Evolutionary conservation across 1,139 yeast genomes (phyloP), one percentile per base, ranked within the genome.

Genomic region (Magnusiomyces fungicola): DNA sequence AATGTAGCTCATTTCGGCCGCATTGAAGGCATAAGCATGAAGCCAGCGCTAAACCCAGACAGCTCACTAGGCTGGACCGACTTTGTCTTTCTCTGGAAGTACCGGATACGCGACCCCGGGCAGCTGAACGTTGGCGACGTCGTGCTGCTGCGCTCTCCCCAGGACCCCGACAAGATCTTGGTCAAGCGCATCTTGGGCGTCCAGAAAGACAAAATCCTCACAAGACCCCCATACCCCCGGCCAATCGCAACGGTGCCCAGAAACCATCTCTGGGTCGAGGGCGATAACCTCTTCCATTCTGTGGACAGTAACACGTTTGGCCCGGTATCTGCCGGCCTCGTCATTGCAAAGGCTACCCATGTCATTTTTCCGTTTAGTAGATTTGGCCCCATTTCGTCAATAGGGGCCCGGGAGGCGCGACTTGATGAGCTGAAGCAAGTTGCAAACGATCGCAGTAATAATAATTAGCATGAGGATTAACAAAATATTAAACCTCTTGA

Each of bases 191-290:
- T 90, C 7, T 76, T 83, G 54, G 97, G 84, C 1, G 60, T 80
- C 1, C 88, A 79, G 51, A 90, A 92, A 24, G 95, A 87, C 58
- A 64, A 71, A 2, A 72, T 89, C 0, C 61, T 66, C 23, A 80
- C 95, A 1, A 71, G 82, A 50, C 69, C 75, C 29, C 80, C 80
- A 19, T 87, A 84, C 61, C 92, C 95, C 1, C 76, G 80, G 59
- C 69, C 73, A 1, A 69, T 71, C 41, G 80, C 83, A 7, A 68
- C 68, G 24, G 69, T 90, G 2, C 96, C 96, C 3, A 67, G 86
- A 50, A 83, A 81, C 59, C 97, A 90, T 63, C 60, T 87, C 12
- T 90, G 97, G 97, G 89, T 89, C 0, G 97, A 90, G 65, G 97
- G 97, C 2, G 97, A 90, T 63, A 89, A 88, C 62, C 66, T 82